Evolutionary conservation across 805 yeast species (phyloP).

Genomic region (Schwanniomyces polymorphus): DNA sequence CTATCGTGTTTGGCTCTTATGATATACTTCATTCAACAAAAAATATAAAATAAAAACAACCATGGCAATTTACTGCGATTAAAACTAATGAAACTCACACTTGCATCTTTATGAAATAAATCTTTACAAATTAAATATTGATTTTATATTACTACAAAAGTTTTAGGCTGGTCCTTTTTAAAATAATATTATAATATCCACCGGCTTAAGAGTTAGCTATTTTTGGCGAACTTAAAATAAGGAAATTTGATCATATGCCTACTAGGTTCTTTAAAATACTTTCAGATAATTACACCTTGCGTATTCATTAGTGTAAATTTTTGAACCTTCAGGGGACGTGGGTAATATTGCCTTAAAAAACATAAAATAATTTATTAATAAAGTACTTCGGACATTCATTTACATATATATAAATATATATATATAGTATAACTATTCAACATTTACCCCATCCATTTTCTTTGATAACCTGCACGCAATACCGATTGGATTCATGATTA

Average conservation of each 20-base stretch:
- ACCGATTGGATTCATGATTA: conserved; percentile 54
- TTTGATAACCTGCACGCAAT: conserved; percentile 36
- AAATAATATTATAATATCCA: background rate
- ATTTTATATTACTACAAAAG: background rate
- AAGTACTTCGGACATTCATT: background rate
- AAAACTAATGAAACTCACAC: too few relatives aligned
- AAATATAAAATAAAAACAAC: too few relatives aligned
- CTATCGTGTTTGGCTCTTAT: too few relatives aligned
- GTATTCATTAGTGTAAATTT: background rate
- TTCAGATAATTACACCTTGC: background rate
- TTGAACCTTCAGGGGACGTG: background rate
- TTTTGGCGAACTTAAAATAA: background rate
- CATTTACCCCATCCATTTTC: conserved; percentile 29
- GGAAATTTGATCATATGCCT: too few relatives aligned
- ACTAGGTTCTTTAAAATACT: too few relatives aligned
- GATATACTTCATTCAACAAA: too few relatives aligned
- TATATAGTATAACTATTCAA: background rate
- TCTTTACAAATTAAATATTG: background rate
- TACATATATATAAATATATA: background rate
- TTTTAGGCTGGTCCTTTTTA: background rate
- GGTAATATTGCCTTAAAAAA: background rate
- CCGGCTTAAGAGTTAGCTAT: background rate
- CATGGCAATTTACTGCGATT: too few relatives aligned
- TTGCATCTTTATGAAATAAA: too few relatives aligned
- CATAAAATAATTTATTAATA: background rate